Evolutionary conservation across 768 basidiomycete genomes (phyloP).

Genomic region (Lentinula guzmanii): DNA sequence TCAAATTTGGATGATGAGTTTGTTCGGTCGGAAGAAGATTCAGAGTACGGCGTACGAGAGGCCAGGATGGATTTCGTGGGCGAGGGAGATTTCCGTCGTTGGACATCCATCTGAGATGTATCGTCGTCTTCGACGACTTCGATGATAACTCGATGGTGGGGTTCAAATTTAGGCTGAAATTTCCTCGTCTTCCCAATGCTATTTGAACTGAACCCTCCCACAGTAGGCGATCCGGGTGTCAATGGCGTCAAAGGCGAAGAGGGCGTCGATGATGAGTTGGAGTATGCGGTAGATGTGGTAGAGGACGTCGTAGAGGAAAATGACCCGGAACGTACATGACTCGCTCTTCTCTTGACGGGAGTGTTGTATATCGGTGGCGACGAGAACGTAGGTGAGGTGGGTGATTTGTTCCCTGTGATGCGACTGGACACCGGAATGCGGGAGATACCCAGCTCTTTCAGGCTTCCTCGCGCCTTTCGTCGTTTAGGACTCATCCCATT

Average conservation of each 20-base stretch:
- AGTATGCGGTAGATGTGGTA: slow-evolving; percentile 3
- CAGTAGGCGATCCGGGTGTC: slow-evolving; percentile 17
- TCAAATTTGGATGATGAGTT: background rate
- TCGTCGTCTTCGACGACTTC: slow-evolving; percentile 6
- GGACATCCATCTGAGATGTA: background rate
- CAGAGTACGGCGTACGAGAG: slow-evolving; percentile 34
- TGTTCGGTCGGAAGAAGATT: slow-evolving; percentile 26
- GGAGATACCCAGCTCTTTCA: slow-evolving; percentile 6
- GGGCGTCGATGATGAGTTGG: slow-evolving; percentile 1
- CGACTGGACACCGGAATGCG: background rate
- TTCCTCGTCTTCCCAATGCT: background rate
- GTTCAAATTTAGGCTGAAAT: slow-evolving; percentile 6
- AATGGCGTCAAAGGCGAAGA: slow-evolving; percentile 10
- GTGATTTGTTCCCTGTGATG: background rate
- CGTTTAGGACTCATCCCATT: slow-evolving; percentile 4
- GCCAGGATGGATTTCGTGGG: slow-evolving; percentile 57
- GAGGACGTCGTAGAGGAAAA: slow-evolving; percentile 13
- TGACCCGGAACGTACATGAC: background rate
- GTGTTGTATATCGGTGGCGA: slow-evolving; percentile 1
- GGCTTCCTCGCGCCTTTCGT: slow-evolving; percentile 2
- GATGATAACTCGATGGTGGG: slow-evolving; percentile 4
- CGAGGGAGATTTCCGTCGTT: slow-evolving; percentile 12
- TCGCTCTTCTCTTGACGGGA: background rate
- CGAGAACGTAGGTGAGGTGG: background rate
- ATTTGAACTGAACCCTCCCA: slow-evolving; percentile 17